Evolutionary conservation across 2,329 filamentous ascomycete species (phyloP).

Genomic region (Claviceps fusiformis): DNA sequence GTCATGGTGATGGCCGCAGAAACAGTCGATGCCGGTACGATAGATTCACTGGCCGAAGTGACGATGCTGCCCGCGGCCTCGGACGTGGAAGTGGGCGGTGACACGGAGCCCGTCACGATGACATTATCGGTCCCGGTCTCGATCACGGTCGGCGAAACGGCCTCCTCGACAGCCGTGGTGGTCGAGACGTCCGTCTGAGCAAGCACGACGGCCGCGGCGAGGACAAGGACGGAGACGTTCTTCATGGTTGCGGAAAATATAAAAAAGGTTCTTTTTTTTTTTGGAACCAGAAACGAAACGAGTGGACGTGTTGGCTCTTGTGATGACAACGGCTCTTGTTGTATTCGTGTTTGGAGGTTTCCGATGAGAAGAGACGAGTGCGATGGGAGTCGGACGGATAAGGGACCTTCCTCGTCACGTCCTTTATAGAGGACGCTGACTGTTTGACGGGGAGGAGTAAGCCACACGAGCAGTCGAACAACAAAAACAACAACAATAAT

Average conservation of each 20-base stretch:
- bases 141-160: background rate
- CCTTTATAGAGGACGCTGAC: too few relatives aligned
- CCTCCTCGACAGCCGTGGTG: background rate
- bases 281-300: too few relatives aligned
- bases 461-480: too few relatives aligned
- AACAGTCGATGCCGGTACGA: background rate
- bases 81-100: background rate
- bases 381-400: too few relatives aligned
- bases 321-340: background rate
- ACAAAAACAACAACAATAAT: too few relatives aligned
- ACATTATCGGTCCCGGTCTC: background rate
- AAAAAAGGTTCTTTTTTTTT: background rate
- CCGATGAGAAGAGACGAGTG: too few relatives aligned
- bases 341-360: too few relatives aligned
- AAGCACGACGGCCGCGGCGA: background rate
- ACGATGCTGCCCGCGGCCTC: conserved; percentile 4
- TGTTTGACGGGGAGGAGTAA: too few relatives aligned
- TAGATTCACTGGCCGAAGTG: conserved; percentile 3
- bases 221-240: background rate
- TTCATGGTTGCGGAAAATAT: background rate
- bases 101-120: background rate
- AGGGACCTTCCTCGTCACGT: too few relatives aligned
- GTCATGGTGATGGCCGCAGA: background rate
- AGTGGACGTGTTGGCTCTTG: background rate
- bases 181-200: background rate